A percentile compares a stretch with the other conserved stretches of the same genome.
Conservation (phyloP, 169 alveolate species). For the Eimeria necatrix region DNA sequence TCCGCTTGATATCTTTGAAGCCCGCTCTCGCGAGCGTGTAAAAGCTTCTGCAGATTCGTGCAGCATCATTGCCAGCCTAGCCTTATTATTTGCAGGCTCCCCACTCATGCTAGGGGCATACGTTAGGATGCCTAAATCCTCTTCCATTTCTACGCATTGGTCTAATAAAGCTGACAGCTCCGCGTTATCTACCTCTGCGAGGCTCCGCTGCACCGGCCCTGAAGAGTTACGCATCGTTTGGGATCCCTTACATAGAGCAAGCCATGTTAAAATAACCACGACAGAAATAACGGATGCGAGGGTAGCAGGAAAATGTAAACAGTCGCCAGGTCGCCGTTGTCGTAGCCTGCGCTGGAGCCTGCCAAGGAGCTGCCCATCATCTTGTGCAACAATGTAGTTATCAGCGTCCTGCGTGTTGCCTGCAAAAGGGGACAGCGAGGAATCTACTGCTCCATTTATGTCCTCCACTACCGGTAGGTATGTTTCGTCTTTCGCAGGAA, state of each 20-base stretch:
- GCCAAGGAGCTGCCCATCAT: background rate
- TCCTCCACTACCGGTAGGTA: background rate
- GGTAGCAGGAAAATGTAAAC: background rate
- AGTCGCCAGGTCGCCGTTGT: background rate
- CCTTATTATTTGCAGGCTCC: background rate
- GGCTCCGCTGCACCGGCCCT: constrained; percentile 2
- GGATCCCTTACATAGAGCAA: background rate
- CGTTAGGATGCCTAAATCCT: background rate
- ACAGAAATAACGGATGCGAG: constrained; percentile 5
- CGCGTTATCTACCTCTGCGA: background rate
- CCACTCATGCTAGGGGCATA: background rate
- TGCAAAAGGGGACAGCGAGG: background rate
- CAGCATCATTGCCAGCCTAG: background rate
- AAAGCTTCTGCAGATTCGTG: background rate
- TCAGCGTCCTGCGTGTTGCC: background rate
- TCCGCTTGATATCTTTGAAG: too few species aligned
- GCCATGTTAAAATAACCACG: background rate
- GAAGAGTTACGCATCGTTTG: background rate
- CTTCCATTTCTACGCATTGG: background rate
- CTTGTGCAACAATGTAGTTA: background rate
- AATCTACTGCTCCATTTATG: background rate
- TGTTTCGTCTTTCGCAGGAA: background rate
- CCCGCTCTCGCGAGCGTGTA: background rate
- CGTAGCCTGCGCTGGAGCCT: background rate
- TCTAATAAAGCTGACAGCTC: background rate